Base-by-base conservation (phyloP, 768 basidiomycete species). In the Agaricus sinodeliciosus region DNA sequence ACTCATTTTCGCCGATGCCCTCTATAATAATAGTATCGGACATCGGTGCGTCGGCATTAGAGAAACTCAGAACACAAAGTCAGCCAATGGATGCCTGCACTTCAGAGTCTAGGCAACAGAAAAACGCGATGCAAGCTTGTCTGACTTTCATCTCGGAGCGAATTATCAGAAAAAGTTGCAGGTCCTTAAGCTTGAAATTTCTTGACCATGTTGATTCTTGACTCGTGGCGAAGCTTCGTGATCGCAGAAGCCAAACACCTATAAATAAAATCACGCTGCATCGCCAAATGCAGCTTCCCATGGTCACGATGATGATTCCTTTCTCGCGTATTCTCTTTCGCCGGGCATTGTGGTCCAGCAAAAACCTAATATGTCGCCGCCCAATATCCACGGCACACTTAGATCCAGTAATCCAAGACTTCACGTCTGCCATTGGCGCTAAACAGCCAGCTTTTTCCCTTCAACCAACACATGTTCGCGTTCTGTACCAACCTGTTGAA, bases 401-500 rank as follows among this genome's bases (percentile, higher is more conserved):
- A 7, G 58, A 69, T 45, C 63, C 69, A 13, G 53, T 60, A n/a
- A 55, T 70, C 28, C 61, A 61, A 47, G 65, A 63, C 13, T 65
- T 74, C 36, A 59, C 68, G 5, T 44, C 52, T 34, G 48, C 61
- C 1, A 57, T 76, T 27, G 55, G 59, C 2, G 56, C 59, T 22
- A 57, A 56, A 19, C 75, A 73, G 26, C 82, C 82, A 7, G 66
- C 64, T 47, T 72, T 82, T 43, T 47, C 65, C 0, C 57, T 77
- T 9, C 42, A 65, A n/a, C 66, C 76, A 1, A 54, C 69, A 39
- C 66, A 76, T 48, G 66, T 85, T 26, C 62, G 65, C n/a, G 67
- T 86, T 3, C 68, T 85, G 47, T 61, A 67, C 9, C 65, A 72
- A 22, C 86, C 57, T 2, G 9, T 25, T 1, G 45, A 55, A 35